Conservation (phyloP, 2,329 filamentous ascomycete genomes). For the Davidsoniella eucalypti region DNA sequence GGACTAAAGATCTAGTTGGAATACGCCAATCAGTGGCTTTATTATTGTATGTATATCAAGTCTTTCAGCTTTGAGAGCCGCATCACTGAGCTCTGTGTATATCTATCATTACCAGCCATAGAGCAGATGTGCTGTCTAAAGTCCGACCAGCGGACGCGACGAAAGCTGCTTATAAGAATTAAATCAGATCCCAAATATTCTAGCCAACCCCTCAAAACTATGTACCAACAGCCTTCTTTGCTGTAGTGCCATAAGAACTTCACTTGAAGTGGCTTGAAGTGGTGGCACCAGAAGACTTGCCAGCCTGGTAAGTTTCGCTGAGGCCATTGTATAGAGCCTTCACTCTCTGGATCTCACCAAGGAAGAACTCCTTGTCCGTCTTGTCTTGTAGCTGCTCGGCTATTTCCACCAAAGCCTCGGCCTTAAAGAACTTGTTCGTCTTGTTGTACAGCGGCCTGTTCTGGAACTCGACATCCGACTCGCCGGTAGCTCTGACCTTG, state of each 20-base stretch:
- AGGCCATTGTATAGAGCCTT: constrained; percentile 31
- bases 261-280: constrained; percentile 34
- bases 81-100: neutral
- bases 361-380: constrained; percentile 21
- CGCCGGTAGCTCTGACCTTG: constrained; percentile 25
- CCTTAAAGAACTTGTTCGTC: constrained; percentile 38
- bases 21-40: too few species aligned
- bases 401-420: constrained; percentile 25
- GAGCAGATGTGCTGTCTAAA: too few species aligned
- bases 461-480: constrained; percentile 23
- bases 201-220: neutral
- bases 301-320: constrained; percentile 32
- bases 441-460: constrained; percentile 34
- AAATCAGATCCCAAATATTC: neutral
- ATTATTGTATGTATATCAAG: too few species aligned
- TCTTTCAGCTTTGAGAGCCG: constrained; percentile 2
- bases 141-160: constrained; percentile 1
- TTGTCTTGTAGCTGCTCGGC: constrained; percentile 22
- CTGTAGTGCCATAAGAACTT: neutral
- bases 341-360: constrained; percentile 27
- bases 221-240: neutral
- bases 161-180: constrained; percentile 2
- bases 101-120: too few species aligned
- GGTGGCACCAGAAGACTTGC: constrained; percentile 25
- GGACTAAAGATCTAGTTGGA: too few species aligned